Base-by-base conservation (phyloP, 176 grass and related monocot genomes). In the Zizania latifolia region DNA sequence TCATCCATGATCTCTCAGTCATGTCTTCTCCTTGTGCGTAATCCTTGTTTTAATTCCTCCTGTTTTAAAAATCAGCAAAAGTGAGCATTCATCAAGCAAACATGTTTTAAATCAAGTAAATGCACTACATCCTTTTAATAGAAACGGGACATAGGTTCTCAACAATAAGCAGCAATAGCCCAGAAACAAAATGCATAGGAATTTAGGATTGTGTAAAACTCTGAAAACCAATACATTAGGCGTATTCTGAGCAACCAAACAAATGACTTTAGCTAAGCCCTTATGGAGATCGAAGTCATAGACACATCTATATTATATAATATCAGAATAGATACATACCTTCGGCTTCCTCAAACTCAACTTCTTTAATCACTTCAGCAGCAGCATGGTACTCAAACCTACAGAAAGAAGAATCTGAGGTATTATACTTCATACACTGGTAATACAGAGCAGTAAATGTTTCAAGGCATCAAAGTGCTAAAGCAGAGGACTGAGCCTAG, bases 361-460 rank as follows among this genome's bases (percentile, higher is more conserved):
- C 66, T 84, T 90, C 85, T 85, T 99, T 94, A 72, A 90, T 82
- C 68, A 94, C 62, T 73, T 99, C 89, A 39, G 85, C 92, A 66
- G 89, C 79, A 39, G 96, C 96, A 83, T 90, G 72, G 60, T n/a
- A 95, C 82, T 95, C 89, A 61, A 99, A 99, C 38, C 96, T 99
- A 80, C 73, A 84, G 2, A 60, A 76, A 66, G 27, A 78, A 45
- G 45, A 17, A 45, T 15, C 17, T 61, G 4, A 63, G 34, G 33
- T 57, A 29, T 41, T 80, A 2, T 4, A 67, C 33, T 66, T 4
- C 29, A 65, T 19, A 60, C 31, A 41, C 7, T 21, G 14, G 9
- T 4, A 67, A 76, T 44, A 77, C 7, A 74, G 29, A 68, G 8
- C 16, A 22, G 16, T 62, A 62, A 10, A 77, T 78, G 21, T 68